Evolutionary conservation across 208 protist genomes (phyloP).

Genomic region (Leptomonas seymouri): DNA sequence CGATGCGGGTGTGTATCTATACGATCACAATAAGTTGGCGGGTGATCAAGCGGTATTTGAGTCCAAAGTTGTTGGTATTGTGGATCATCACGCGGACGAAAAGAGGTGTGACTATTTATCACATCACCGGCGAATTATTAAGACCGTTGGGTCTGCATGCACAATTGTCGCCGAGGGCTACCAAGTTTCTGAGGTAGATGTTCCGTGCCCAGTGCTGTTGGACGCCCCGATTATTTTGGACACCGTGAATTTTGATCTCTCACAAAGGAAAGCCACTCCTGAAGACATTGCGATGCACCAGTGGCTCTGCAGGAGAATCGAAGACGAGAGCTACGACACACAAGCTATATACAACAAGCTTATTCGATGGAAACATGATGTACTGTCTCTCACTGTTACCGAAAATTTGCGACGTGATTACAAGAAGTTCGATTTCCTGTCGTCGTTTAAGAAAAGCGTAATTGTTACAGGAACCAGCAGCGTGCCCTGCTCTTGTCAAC

Average conservation of each 20-base stretch:
- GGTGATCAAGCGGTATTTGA: slow-evolving; percentile 37
- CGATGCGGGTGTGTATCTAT: slow-evolving; percentile 55
- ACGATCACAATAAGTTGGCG: slow-evolving; percentile 88
- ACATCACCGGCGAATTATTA: slow-evolving; percentile 43
- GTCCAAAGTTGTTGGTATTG: slow-evolving; percentile 58
- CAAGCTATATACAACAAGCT: slow-evolving; percentile 58
- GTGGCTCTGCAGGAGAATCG: slow-evolving; percentile 42
- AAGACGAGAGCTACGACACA: slow-evolving; percentile 14
- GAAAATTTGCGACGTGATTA: slow-evolving; percentile 84
- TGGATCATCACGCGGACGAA: slow-evolving; percentile 89
- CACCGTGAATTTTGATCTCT: slow-evolving; percentile 78
- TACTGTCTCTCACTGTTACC: slow-evolving; percentile 60
- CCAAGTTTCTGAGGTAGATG: slow-evolving; percentile 31
- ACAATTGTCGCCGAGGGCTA: slow-evolving; percentile 78
- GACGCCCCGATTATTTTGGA: slow-evolving; percentile 79
- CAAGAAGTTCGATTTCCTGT: slow-evolving; percentile 71
- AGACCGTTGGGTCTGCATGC: slow-evolving; percentile 72
- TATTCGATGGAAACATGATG: slow-evolving; percentile 74
- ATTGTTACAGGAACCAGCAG: slow-evolving; percentile 74
- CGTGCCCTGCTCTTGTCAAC: slow-evolving; percentile 65
- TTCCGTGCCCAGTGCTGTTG: slow-evolving; percentile 69
- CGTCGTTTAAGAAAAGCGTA: slow-evolving; percentile 2
- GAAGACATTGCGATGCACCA: slow-evolving; percentile 55
- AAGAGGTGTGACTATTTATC: slow-evolving; percentile 47
- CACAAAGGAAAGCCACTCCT: slow-evolving; percentile 80